Conservation (phyloP, 192 early-diverging fungal species). For the Gryganskiella cystojenkinii region DNA sequence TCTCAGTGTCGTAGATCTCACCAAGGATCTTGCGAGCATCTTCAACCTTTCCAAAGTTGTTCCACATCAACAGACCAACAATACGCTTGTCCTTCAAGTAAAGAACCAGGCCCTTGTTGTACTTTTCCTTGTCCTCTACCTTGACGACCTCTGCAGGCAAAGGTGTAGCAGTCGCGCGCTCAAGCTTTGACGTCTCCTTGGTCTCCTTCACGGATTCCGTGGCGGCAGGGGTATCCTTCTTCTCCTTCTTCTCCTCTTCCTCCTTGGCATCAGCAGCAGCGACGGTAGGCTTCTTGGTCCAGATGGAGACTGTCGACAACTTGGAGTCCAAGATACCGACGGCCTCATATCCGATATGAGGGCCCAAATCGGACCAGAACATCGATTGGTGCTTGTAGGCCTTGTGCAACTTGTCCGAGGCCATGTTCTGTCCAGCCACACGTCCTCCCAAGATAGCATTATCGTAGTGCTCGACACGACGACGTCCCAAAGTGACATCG, state of each 20-base stretch:
- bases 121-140: constrained; percentile 58
- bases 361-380: constrained; percentile 74
- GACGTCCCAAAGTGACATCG: constrained; percentile 70
- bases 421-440: constrained; percentile 71
- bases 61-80: constrained; percentile 69
- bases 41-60: constrained; percentile 70
- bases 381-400: constrained; percentile 70
- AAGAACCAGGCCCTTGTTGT: constrained; percentile 69
- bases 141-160: constrained; percentile 45
- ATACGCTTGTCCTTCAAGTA: constrained; percentile 66
- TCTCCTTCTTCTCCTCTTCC: too few relatives aligned
- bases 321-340: constrained; percentile 68
- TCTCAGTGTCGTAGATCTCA: constrained; percentile 43
- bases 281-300: constrained; percentile 61
- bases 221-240: constrained; percentile 21
- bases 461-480: constrained; percentile 76
- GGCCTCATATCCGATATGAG: constrained; percentile 70
- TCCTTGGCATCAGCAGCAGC: constrained; percentile 41
- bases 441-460: constrained; percentile 69
- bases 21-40: constrained; percentile 68
- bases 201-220: constrained; percentile 36
- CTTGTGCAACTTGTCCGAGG: constrained; percentile 55
- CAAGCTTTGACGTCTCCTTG: constrained; percentile 18
- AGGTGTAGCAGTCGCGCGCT: constrained; percentile 41
- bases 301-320: constrained; percentile 69